Percentiles rank a stretch among this genome's conserved stretches.
Evolutionary conservation across 2,329 filamentous ascomycete genomes (phyloP).

Genomic region (Chrysoporthe deuterocubensis): DNA sequence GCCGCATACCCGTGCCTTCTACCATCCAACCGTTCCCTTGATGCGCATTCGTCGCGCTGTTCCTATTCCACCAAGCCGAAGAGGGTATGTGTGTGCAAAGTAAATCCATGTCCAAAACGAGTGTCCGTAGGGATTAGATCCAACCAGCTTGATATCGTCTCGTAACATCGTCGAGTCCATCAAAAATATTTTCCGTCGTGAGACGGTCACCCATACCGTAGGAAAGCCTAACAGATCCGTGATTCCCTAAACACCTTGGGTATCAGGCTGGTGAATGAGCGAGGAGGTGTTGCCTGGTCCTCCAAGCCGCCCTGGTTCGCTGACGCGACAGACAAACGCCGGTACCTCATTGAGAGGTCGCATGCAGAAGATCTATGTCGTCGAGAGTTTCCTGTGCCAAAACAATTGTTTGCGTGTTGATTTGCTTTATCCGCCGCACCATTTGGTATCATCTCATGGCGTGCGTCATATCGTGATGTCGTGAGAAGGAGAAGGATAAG

Average conservation of each 20-base stretch:
- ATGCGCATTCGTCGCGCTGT: neutral
- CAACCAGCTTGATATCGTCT: neutral
- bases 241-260: slow-evolving; percentile 1
- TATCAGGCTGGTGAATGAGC: neutral
- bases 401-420: slow-evolving; percentile 19
- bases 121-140: neutral
- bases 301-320: neutral
- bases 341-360: neutral
- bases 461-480: slow-evolving; percentile 16
- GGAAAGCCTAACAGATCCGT: neutral
- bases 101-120: neutral
- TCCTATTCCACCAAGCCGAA: neutral
- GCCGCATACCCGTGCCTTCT: neutral
- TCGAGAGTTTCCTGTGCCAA: neutral
- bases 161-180: slow-evolving; percentile 15
- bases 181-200: neutral
- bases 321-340: neutral
- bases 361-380: neutral
- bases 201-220: slow-evolving; percentile 6
- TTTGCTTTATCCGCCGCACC: slow-evolving; percentile 5
- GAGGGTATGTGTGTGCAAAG: neutral
- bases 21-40: neutral
- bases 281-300: neutral
- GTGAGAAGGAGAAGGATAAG: slow-evolving; percentile 22
- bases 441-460: slow-evolving; percentile 18